A percentile compares a stretch with the other conserved stretches of the same genome.
Conservation (phyloP, 257 asterid species). For the Forsythia viridissima region DNA sequence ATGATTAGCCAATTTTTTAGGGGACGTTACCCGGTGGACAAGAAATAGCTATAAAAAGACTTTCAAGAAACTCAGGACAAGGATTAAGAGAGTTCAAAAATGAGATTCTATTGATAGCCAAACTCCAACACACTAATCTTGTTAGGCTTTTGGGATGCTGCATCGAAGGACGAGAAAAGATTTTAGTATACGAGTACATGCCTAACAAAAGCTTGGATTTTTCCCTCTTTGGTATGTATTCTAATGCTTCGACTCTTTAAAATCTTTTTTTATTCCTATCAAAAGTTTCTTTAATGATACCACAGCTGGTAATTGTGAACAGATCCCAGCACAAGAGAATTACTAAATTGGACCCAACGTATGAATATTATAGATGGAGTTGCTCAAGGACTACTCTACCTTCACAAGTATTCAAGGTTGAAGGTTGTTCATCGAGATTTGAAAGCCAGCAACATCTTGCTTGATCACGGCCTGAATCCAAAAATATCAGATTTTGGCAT, state of each 20-base stretch:
- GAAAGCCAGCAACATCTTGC: constrained; percentile 41
- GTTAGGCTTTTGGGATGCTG: constrained; percentile 22
- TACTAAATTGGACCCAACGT: constrained; percentile 29
- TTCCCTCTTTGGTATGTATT: constrained; percentile 27
- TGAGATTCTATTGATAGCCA: constrained; percentile 21
- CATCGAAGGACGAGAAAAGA: constrained; percentile 17
- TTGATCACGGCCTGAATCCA: constrained; percentile 39
- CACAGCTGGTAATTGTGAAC: not conserved
- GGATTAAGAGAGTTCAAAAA: constrained; percentile 22
- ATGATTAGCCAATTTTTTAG: not conserved
- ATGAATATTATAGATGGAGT: constrained; percentile 35
- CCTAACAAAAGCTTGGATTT: constrained; percentile 36
- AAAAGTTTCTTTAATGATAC: not conserved
- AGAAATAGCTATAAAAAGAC: constrained; percentile 24
- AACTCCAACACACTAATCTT: constrained; percentile 22
- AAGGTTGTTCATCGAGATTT: constrained; percentile 40
- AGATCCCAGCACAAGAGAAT: constrained; percentile 20
- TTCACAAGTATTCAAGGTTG: constrained; percentile 33
- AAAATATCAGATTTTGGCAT: constrained; percentile 50
- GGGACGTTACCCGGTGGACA: constrained; percentile 14
- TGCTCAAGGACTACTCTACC: constrained; percentile 41
- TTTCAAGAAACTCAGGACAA: constrained; percentile 23
- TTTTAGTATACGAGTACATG: constrained; percentile 35
- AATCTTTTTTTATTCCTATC: not conserved
- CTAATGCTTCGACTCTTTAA: not conserved